phyloP scores from a whole-genome alignment of 106 monocot species.

The Iris macrosiphon region DNA sequence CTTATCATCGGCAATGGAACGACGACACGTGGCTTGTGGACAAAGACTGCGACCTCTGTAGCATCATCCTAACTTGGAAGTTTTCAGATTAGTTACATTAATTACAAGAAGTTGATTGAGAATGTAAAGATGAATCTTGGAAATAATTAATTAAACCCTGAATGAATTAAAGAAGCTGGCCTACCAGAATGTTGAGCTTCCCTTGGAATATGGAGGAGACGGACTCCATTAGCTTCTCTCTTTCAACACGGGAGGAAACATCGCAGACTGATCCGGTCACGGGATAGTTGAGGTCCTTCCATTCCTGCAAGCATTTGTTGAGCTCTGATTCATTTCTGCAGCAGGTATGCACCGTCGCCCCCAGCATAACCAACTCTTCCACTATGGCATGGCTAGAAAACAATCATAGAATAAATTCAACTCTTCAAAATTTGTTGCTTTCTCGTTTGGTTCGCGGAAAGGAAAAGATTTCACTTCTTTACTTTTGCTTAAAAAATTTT shows the following conservation, averaged over 20 bases:
- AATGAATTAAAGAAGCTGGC: too few species aligned
- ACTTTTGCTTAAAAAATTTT: not conserved
- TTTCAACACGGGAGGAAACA: conserved; percentile 17
- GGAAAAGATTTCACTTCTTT: not conserved
- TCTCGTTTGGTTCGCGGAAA: too few species aligned
- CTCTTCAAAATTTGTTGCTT: not conserved
- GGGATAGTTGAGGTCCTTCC: conserved; percentile 17
- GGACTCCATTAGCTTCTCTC: conserved; percentile 26
- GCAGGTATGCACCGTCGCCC: conserved; percentile 41
- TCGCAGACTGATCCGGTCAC: conserved; percentile 41
- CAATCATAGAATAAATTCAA: too few species aligned
- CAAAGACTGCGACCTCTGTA: too few species aligned
- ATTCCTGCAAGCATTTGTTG: conserved; percentile 17
- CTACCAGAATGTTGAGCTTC: conserved; percentile 50
- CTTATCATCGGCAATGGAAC: too few species aligned
- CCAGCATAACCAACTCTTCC: conserved; percentile 36
- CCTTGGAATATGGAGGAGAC: conserved; percentile 21
- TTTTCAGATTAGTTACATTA: too few species aligned
- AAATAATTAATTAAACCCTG: too few species aligned
- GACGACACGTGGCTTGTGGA: too few species aligned
- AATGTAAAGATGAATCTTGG: too few species aligned
- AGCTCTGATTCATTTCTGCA: conserved; percentile 42
- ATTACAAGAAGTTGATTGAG: too few species aligned
- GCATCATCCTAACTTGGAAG: too few species aligned
- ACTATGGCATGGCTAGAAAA: conserved; percentile 32